Evolutionary conservation across 2,329 filamentous ascomycete genomes (phyloP), one percentile per base, ranked within the genome.

Genomic region (Coniochaeta hoffmannii): DNA sequence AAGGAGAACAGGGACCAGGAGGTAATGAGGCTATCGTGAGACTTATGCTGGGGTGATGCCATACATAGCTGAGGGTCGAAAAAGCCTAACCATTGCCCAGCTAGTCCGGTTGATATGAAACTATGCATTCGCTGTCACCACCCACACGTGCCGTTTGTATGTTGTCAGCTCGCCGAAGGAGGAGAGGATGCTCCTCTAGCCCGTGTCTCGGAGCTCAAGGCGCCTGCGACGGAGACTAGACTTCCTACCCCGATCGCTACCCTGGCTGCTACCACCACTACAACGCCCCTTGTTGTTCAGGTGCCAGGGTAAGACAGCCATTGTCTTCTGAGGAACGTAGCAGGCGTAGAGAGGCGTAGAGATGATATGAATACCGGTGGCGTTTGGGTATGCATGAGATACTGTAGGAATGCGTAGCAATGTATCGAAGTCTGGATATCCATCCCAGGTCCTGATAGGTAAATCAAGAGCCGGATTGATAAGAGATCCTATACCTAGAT

Each of bases 141-240:
- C 36, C 3, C n/a, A 38, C 15, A 14, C 10, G 78, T 80, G 60
- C 66, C 74, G 53, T 59, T 59, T 24, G n/a, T 64, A 64, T 52
- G 61, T 65, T 11, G 55, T 64, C 38, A 65, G 63, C 60, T 59
- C 66, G 38, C 82, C 82, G 1, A 73, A 72, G 26, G 82, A 85
- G 63, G 82, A 86, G 66, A 82, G 79, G 71, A 80, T 82, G 71
- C 80, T 85, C 61, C 68, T 84, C 44, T 86, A 82, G 82, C 83
- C 82, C 0, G 78, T 85, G 83, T 83, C 61, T 74, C 76, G 5
- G 70, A 78, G 58, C 67, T 73, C 53, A 72, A 51, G 49, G 32
- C 28, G 9, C 49, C 49, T 3, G 49, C 28, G 17, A 50, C 28
- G 10, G 24, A 50, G 24, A 41, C 36, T 9, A n/a, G n/a, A n/a